Evolutionary conservation across 306 rosid genomes (phyloP), one percentile per base, ranked within the genome.

Genomic region (Calophaca sinica): DNA sequence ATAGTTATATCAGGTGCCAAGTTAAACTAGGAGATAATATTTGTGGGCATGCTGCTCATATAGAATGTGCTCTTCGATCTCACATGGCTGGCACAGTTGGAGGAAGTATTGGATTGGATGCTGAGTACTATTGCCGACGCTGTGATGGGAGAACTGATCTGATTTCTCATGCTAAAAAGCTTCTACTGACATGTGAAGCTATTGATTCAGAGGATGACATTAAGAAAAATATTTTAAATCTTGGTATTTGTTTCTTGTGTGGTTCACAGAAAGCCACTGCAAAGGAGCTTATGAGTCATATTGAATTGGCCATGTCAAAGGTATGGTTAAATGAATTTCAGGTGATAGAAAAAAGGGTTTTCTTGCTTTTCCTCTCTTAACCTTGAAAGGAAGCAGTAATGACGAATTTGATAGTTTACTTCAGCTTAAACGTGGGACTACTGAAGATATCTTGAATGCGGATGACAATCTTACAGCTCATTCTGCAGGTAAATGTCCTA

Each of bases 21-120:
- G 83, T 72, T 14, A 49, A 70, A 58, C 70, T 45, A 20, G 89
- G 68, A 7, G 85, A 81, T 33, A 12, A 36, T 62, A 83, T 87
- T 48, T 93, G 98, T 73, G 96, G 91, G 51, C 98, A 93, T 77
- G 72, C 82, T 71, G 80, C 87, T 5, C 98, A 92, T 82, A 11
- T 88, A 63, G 87, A 82, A 55, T 92, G 97, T 72, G 93, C 90
- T 71, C 80, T 89, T 70, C 84, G 88, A 54, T 51, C 80, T 42
- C 74, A 73, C 78, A 68, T 83, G 86, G 97, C 93, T 36, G 97
- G 97, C 64, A 87, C 93, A 2, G 83, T 92, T 9, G 96, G 93
- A 65, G 97, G 92, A 78, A 87, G 72, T 64, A 89, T 92, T 69
- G 93, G 90, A 42, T 75, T 92, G 81, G 93, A 92, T 75, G 80